Percentiles rank a stretch among this genome's conserved stretches.
These are phyloP conservation scores for Coemansia sp. DNA, from an alignment of 192 early-diverging fungal species.

Conservation along the genomic window DNA sequence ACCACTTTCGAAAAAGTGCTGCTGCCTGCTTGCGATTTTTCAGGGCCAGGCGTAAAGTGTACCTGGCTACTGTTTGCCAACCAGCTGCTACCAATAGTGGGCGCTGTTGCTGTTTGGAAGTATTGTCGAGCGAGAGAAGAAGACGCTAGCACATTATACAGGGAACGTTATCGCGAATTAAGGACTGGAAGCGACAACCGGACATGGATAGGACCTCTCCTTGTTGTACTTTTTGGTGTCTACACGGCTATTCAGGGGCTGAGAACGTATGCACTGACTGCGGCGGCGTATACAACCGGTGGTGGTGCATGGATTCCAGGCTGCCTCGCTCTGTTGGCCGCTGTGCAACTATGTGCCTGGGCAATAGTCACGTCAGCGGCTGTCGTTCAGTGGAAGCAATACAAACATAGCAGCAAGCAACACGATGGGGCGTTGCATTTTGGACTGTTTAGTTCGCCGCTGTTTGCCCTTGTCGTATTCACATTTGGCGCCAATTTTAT, in stretches of 20 bases:
- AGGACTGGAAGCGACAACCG: constrained; percentile 21
- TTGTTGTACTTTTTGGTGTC: constrained; percentile 9
- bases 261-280: background rate
- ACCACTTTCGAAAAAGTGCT: background rate
- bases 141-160: background rate
- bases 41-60: constrained; percentile 3
- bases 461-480: constrained; percentile 3
- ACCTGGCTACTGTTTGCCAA: constrained; percentile 19
- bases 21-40: constrained; percentile 13
- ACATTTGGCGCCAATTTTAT: background rate
- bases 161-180: background rate
- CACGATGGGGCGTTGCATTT: background rate
- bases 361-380: background rate
- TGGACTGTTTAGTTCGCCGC: constrained; percentile 20
- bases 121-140: background rate
- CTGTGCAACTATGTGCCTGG: constrained; percentile 5
- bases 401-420: constrained; percentile 2
- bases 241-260: constrained; percentile 13
- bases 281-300: background rate
- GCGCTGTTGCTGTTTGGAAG: constrained; percentile 14
- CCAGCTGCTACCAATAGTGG: constrained; percentile 7
- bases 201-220: constrained; percentile 34
- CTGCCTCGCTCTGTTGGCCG: background rate
- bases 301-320: background rate
- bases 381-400: constrained; percentile 8